phyloP scores from a whole-genome alignment of 1,284 basidiomycete genomes.

The Sporisorium exsertum region DNA sequence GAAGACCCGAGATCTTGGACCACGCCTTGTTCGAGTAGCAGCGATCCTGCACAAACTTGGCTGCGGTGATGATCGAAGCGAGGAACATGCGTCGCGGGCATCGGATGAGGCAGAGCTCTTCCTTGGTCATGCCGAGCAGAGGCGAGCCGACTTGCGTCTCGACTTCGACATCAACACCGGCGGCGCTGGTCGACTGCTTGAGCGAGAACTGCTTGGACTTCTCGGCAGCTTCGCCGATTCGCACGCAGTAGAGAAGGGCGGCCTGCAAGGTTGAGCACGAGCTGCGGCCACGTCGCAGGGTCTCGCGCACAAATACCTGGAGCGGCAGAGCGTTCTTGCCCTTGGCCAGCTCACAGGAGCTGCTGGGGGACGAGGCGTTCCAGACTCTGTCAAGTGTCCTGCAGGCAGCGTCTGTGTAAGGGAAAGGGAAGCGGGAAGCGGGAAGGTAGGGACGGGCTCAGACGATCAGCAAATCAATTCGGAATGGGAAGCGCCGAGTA shows the following conservation, averaged over 20 bases:
- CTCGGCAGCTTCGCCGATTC: conserved; percentile 48
- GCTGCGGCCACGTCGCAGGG: conserved; percentile 63
- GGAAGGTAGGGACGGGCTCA: conserved; percentile 1
- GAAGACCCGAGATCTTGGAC: conserved; percentile 76
- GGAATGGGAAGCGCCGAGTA: neutral
- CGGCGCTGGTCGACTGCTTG: conserved; percentile 24
- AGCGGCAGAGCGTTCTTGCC: conserved; percentile 58
- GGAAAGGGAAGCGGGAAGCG: neutral
- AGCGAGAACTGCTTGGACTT: conserved; percentile 22
- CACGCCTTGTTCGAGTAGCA: conserved; percentile 90
- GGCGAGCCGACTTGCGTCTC: conserved; percentile 33
- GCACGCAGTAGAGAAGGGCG: conserved; percentile 63
- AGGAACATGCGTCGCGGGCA: conserved; percentile 89
- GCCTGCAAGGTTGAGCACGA: conserved; percentile 66
- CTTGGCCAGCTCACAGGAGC: conserved; percentile 40
- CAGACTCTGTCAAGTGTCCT: conserved; percentile 52
- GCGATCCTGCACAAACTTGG: conserved; percentile 91
- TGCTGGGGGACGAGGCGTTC: conserved; percentile 37
- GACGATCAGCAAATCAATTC: conserved; percentile 15
- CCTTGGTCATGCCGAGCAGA: conserved; percentile 38
- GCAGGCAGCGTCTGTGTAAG: conserved; percentile 42
- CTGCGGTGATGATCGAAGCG: conserved; percentile 85
- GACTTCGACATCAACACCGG: conserved; percentile 16
- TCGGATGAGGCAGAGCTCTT: conserved; percentile 36
- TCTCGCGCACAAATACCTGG: conserved; percentile 65